Evolutionary conservation across 345 rosid species (phyloP).

Genomic region (Eutrema heterophyllum): DNA sequence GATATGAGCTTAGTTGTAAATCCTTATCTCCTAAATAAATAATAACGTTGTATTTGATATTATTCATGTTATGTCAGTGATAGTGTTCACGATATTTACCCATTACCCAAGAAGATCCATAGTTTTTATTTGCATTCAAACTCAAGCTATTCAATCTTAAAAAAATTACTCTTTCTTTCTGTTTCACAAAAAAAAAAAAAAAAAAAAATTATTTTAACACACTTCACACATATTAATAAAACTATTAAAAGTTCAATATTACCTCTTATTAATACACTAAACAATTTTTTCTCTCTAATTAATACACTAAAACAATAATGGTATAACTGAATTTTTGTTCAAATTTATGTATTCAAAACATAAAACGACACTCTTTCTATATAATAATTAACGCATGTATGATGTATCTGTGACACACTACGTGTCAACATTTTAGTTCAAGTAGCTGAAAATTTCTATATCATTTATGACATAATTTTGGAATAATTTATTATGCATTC

Average conservation of each 20-base stretch:
- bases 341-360: too few species aligned
- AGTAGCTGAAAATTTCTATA: background rate
- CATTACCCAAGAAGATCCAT: conserved; percentile 13
- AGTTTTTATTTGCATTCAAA: background rate
- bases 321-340: too few species aligned
- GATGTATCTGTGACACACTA: background rate
- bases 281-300: too few species aligned
- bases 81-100: background rate
- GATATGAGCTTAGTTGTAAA: conserved; percentile 8
- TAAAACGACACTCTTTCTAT: too few species aligned
- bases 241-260: too few species aligned
- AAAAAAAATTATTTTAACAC: too few species aligned
- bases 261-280: too few species aligned
- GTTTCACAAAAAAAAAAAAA: too few species aligned
- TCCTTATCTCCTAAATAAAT: background rate
- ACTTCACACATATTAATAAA: too few species aligned
- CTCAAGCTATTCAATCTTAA: background rate
- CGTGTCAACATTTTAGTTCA: background rate
- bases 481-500: background rate
- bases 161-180: too few species aligned
- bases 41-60: background rate
- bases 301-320: too few species aligned
- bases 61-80: background rate
- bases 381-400: background rate
- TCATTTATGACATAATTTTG: background rate